Base-by-base conservation (phyloP, 208 protist genomes). In the Jaenimonas drosophilae region DNA sequence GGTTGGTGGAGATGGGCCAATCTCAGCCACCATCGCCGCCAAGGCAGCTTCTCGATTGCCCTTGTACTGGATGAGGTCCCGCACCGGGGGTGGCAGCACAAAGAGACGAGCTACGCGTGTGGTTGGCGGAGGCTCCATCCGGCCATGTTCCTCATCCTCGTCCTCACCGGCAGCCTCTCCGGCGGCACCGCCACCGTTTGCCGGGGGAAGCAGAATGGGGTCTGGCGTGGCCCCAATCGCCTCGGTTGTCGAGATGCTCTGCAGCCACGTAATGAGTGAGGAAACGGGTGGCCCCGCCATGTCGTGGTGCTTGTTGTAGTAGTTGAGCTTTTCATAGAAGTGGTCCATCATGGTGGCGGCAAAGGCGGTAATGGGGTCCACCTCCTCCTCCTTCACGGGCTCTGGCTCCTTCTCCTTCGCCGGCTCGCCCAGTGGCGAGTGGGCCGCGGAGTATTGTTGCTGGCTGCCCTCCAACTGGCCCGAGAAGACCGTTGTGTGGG, bases 231-330 rank as follows among this genome's bases (percentile, higher is more conserved):
- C 64, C 11, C 71, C 76, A n/a, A 68, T 37, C 20, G 43, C 55
- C 11, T 43, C 49, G 3, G 69, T 70, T 4, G 72, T 76, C 7
- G 55, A 46, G n/a, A 93, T 67, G 30, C 66, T 73, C 34, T 84
- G 62, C 37, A 86, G 70, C 79, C 84, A 92, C 30, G 67, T 70
- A 19, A 70, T 4, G 27, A 78, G 60, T 28, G 64, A 72, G 29
- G 55, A 41, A 4, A 53, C 54, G 28, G 64, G 56, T 33, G 58
- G 59, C 5, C 21, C 45, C 9, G 36, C 26, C 24, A 32, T 25
- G 24, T 26, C 34, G 38, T 64, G 56, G 29, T 75, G 48, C 46
- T 43, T 65, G 36, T 50, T 31, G 37, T 53, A 75, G 5, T 38
- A 25, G 12, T 52, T 49, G 20, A 75, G 45, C 41, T 54, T 21